Conservation (phyloP, 805 yeast species). For the Lachancea fermentati region DNA sequence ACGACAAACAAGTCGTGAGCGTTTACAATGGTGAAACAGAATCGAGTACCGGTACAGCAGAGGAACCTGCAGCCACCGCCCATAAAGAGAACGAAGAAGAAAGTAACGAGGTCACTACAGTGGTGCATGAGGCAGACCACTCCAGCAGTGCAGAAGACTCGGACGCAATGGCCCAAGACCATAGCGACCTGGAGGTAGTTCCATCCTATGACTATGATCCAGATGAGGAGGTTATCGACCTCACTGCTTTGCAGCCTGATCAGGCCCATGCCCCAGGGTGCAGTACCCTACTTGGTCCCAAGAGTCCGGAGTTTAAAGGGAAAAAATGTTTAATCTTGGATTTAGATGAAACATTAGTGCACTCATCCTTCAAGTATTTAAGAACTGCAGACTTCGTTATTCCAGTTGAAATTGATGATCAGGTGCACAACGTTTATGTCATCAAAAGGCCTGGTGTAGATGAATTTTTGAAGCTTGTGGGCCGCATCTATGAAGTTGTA, state of each 20-base stretch:
- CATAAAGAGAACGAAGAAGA: neutral
- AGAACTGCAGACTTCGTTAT: conserved; percentile 94
- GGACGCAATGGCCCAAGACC: conserved; percentile 16
- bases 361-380: conserved; percentile 86
- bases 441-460: conserved; percentile 98
- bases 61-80: conserved; percentile 9
- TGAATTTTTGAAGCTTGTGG: conserved; percentile 77
- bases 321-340: conserved; percentile 88
- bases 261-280: conserved; percentile 65
- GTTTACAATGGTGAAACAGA: conserved; percentile 27
- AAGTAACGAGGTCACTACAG: conserved; percentile 13
- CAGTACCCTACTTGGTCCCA: conserved; percentile 55
- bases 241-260: conserved; percentile 63
- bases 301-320: conserved; percentile 40
- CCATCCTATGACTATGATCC: conserved; percentile 19
- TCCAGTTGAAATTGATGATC: conserved; percentile 94
- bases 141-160: conserved; percentile 17
- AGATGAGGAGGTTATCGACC: conserved; percentile 44
- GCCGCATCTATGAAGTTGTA: conserved; percentile 86
- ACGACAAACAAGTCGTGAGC: conserved; percentile 19
- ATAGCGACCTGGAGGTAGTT: conserved; percentile 23
- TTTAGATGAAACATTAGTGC: conserved; percentile 93
- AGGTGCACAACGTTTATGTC: conserved; percentile 89
- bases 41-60: conserved; percentile 23
- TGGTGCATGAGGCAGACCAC: conserved; percentile 16